A percentile compares a stretch with the other conserved stretches of the same genome.
phyloP scores from a whole-genome alignment of 352 stramenopile genomes.

The Discostella stelligera region DNA sequence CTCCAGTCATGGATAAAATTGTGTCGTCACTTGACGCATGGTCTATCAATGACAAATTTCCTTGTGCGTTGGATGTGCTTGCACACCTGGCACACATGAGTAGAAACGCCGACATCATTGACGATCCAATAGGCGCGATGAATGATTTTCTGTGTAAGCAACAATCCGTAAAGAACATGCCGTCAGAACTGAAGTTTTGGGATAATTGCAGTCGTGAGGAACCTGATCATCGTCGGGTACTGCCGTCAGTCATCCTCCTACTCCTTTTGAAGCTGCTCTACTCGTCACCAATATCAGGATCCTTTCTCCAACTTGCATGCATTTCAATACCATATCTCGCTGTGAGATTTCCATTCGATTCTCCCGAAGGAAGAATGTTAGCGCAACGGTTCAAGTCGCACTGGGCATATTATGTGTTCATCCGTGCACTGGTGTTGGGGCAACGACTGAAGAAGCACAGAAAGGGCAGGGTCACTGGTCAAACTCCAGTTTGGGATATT shows the following conservation, averaged over 20 bases:
- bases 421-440: conserved; percentile 51
- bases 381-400: conserved; percentile 53
- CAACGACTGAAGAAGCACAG: conserved; percentile 51
- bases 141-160: conserved; percentile 21
- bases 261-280: conserved; percentile 59
- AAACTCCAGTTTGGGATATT: conserved; percentile 56
- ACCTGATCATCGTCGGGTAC: conserved; percentile 5
- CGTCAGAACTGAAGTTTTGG: conserved; percentile 44
- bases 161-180: conserved; percentile 14
- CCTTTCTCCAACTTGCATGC: conserved; percentile 44
- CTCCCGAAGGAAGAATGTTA: conserved; percentile 27
- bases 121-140: conserved; percentile 17
- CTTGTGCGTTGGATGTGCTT: conserved; percentile 29
- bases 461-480: conserved; percentile 13
- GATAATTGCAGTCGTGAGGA: conserved; percentile 4
- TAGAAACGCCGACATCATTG: conserved; percentile 9
- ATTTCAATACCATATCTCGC: conserved; percentile 40
- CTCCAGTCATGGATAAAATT: conserved; percentile 21
- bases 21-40: conserved; percentile 14
- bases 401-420: conserved; percentile 60
- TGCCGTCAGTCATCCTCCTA: conserved; percentile 46
- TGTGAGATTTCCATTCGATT: conserved; percentile 17
- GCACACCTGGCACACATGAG: conserved; percentile 24
- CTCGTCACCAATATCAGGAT: conserved; percentile 28
- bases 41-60: not conserved